phyloP scores from a whole-genome alignment of 2,329 filamentous ascomycete genomes.

The Fusarium brevicatenulatum region DNA sequence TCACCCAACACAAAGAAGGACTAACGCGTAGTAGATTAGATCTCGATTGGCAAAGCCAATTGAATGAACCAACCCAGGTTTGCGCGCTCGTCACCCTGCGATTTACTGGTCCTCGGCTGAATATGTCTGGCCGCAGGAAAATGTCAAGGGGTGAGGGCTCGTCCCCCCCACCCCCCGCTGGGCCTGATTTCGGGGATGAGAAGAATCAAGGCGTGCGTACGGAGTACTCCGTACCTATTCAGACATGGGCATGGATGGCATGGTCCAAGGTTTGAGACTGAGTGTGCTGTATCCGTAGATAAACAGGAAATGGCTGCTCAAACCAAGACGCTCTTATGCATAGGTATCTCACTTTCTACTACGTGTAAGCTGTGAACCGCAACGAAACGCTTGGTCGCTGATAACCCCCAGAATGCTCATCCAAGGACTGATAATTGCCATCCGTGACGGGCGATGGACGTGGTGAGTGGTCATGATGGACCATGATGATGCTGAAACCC shows the following conservation, averaged over 20 bases:
- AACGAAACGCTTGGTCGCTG: background rate
- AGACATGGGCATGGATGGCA: slow-evolving; percentile 11
- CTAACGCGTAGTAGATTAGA: slow-evolving; percentile 31
- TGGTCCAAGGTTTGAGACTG: slow-evolving; percentile 27
- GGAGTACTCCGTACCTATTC: background rate
- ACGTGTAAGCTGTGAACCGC: background rate
- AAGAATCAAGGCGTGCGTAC: slow-evolving; percentile 18
- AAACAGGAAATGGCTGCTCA: slow-evolving; percentile 1
- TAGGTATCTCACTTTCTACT: background rate
- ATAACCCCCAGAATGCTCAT: background rate
- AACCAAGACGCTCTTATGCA: slow-evolving; percentile 16
- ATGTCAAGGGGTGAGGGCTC: slow-evolving; percentile 1
- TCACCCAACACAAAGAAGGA: slow-evolving; percentile 25
- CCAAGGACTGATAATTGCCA: background rate
- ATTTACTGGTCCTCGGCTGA: slow-evolving; percentile 15
- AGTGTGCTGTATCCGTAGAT: background rate
- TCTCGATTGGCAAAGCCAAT: slow-evolving; percentile 43
- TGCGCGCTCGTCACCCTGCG: slow-evolving; percentile 30
- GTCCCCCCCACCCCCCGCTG: background rate
- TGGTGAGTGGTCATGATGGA: slow-evolving; percentile 20
- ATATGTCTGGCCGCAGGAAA: slow-evolving; percentile 2
- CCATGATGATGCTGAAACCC: slow-evolving; percentile 36
- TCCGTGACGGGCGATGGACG: background rate
- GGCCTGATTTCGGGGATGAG: background rate
- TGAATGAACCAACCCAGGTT: slow-evolving; percentile 34